phyloP scores from a whole-genome alignment of 2,329 filamentous ascomycete genomes.

The Herpotrichia juniperi region DNA sequence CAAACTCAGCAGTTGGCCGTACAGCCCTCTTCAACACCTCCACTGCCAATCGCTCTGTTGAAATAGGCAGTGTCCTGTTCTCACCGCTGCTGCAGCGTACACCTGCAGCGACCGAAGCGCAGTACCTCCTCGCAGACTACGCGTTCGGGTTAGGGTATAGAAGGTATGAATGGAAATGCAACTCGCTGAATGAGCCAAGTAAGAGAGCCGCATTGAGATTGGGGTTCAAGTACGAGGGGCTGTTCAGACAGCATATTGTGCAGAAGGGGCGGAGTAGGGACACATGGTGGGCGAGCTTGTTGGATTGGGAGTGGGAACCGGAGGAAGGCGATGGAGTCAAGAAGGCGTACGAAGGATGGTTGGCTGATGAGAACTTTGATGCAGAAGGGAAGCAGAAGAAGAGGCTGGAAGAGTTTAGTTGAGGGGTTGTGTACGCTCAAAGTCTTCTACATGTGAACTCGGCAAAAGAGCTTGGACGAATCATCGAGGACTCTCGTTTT shows the following conservation, averaged over 20 bases:
- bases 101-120: constrained; percentile 62
- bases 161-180: constrained; percentile 70
- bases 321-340: constrained; percentile 38
- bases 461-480: no score
- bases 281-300: constrained; percentile 65
- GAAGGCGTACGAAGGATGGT: constrained; percentile 59
- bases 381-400: constrained; percentile 57
- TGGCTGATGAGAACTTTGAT: constrained; percentile 63
- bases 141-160: constrained; percentile 62
- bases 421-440: no score
- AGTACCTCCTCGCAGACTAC: constrained; percentile 62
- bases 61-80: constrained; percentile 64
- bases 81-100: constrained; percentile 59
- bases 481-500: no score
- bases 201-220: constrained; percentile 61
- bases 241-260: constrained; percentile 67
- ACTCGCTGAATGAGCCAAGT: constrained; percentile 62
- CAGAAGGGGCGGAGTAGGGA: constrained; percentile 63
- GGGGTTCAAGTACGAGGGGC: constrained; percentile 65
- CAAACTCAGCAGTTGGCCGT: not conserved
- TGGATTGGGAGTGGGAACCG: constrained; percentile 63
- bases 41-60: constrained; percentile 55
- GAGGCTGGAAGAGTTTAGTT: constrained; percentile 48
- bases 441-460: no score
- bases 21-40: constrained; percentile 1